Conservation (phyloP, 257 asterid genomes). For the Capsicum chinense region DNA sequence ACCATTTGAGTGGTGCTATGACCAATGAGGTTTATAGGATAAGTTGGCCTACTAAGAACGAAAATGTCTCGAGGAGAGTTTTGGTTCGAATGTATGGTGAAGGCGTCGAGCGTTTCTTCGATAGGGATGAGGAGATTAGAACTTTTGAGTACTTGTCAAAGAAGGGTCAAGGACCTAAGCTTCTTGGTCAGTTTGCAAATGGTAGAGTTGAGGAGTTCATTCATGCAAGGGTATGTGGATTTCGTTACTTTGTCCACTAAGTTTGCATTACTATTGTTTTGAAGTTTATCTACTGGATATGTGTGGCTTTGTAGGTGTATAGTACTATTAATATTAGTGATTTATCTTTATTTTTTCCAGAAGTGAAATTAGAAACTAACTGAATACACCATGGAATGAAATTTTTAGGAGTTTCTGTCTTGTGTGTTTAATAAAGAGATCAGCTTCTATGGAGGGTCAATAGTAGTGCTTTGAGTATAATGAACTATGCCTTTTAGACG, state of each 20-base stretch:
- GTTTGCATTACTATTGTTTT: neutral
- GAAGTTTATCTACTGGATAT: neutral
- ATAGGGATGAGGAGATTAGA: conserved; percentile 75
- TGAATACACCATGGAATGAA: neutral
- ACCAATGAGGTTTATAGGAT: conserved; percentile 74
- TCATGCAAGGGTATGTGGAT: conserved; percentile 73
- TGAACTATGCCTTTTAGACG: neutral
- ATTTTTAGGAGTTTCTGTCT: neutral
- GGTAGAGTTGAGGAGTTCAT: conserved; percentile 97
- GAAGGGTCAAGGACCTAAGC: conserved; percentile 81
- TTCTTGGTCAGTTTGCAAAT: conserved; percentile 63
- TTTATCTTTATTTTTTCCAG: neutral
- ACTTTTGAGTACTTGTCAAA: conserved; percentile 62
- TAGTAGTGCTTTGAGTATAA: neutral
- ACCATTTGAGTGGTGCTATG: conserved; percentile 80
- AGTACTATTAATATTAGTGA: neutral
- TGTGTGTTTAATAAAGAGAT: neutral
- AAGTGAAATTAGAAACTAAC: neutral
- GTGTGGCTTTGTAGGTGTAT: neutral
- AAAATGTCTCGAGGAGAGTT: conserved; percentile 52
- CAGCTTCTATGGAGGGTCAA: neutral
- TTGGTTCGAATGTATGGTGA: conserved; percentile 84
- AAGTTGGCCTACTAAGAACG: conserved; percentile 65
- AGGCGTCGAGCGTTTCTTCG: conserved; percentile 81
- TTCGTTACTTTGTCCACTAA: neutral